Evolutionary conservation across 2,329 filamentous ascomycete genomes (phyloP), one percentile per base, ranked within the genome.

Genomic region (Cadophora gregata): DNA sequence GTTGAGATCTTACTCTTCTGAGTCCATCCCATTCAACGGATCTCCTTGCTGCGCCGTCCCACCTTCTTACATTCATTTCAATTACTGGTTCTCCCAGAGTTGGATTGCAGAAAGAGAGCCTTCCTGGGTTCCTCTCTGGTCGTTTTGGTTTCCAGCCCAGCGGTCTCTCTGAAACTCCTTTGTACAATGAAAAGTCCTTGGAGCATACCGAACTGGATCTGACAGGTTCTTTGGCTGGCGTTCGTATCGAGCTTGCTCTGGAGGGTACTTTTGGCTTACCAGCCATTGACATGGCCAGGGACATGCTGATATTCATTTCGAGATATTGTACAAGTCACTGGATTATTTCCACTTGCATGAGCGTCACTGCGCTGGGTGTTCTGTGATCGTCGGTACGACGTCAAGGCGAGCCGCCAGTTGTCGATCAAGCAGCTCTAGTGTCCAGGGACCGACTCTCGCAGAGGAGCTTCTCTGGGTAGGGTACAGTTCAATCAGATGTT

Each of bases 11-110:
- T 76, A 83, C 82, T 66, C 77, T 80, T 69, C 80, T 77, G 29
- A 84, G 71, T 12, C 79, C 78, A 74, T 84, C 80, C 82, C 82
- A 84, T 61, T 73, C 71, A 31, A 63, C 71, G 14, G 76, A 75
- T 24, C 62, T 72, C 59, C 75, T 73, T n/a, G 71, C 68, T 45
- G 68, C 72, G 21, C 79, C 79, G 64, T 81, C 76, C 78, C 79
- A 81, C 68, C 75, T 75, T 62, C 71, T 78, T 21, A 78, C 70
- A 24, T 65, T 69, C 64, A 72, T 69, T 63, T 73, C 67, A 50
- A 62, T 68, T 16, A 67, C 66, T 53, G 62, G 48, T 38, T 56
- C 53, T 47, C 47, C 60, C 12, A 66, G 47, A 24, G 58, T 65
- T 14, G 67, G 64, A 10, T 62, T 36, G 29, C 21, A 38, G 2